Conservation (phyloP, 108 stramenopile species). For the Bacterosira constricta region DNA sequence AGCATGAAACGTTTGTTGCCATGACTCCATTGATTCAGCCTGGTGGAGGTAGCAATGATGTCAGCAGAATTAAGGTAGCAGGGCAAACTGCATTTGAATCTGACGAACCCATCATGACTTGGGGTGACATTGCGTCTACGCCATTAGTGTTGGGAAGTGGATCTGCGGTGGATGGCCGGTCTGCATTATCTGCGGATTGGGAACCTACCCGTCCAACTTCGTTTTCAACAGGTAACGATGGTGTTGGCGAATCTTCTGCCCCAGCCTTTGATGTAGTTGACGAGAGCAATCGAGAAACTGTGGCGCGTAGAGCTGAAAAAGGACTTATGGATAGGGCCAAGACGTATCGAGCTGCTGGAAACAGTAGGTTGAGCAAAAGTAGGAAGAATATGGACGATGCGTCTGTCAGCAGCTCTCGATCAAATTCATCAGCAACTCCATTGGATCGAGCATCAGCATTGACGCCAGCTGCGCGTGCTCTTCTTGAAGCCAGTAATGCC, state of each 20-base stretch:
- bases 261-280: conserved; percentile 47
- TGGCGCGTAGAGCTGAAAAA: conserved; percentile 40
- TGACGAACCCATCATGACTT: conserved; percentile 71
- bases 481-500: conserved; percentile 33
- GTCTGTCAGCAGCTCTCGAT: background rate
- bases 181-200: conserved; percentile 13
- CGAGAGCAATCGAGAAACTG: conserved; percentile 28
- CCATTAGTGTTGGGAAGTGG: conserved; percentile 59
- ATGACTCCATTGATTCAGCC: conserved; percentile 82
- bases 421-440: background rate
- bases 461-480: conserved; percentile 58
- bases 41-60: conserved; percentile 42
- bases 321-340: conserved; percentile 26
- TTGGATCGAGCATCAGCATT: conserved; percentile 43
- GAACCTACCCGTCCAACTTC: conserved; percentile 17
- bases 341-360: conserved; percentile 26
- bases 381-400: background rate
- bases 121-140: conserved; percentile 69
- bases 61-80: no score
- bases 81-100: conserved; percentile 7
- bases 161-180: conserved; percentile 16
- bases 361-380: background rate
- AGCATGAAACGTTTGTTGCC: conserved; percentile 56
- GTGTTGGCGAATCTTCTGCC: background rate
- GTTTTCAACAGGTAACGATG: background rate